Evolutionary conservation across 192 early-diverging fungal species (phyloP), one percentile per base, ranked within the genome.

Genomic region (Pilaira anomala): DNA sequence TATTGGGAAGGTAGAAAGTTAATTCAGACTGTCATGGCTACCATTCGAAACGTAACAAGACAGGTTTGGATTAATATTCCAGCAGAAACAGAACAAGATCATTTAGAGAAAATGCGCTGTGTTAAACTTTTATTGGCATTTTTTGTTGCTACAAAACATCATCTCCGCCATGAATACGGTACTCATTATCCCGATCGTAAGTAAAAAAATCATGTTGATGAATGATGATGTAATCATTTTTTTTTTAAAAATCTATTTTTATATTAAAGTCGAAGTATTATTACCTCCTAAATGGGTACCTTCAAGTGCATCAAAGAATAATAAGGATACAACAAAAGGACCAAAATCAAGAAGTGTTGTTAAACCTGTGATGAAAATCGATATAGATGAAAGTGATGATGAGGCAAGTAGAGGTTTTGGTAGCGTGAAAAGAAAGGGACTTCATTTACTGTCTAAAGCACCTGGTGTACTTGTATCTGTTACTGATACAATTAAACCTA

Each of bases 1-100:
- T 91, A 85, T 74, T 88, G 81, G 78, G 91, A 92, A 68, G 92
- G 88, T 18, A 82, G 92, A 51, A 80, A 82, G 41, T 62, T 83
- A 7, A 92, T 88, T 80, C 77, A 74, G 18, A 79, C 71, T 3
- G 68, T 90, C 45, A 78, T 78, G 29, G 85, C 80, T 39, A 83
- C 83, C 13, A 78, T 89, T 53, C 82, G 91, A 7, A 88, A 88
- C 61, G 68, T 91, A 21, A 74, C 88, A 9, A 80, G 91, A 18
- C 76, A 86, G 33, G 76, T 89, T 30, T 90, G 87, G 88, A 76
- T 91, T 41, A 74, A 80, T 45, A 75, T 82, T 45, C 75, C 79
- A 33, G 78, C 77, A 57, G 65, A 77, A 8, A 66, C 69, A 22
- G 69, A 77, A 12, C n/a, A 26, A 11, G 79, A 83, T 49, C 79